Percentiles rank a stretch among this genome's conserved stretches.
Conservation (phyloP, 441 rosid genomes). For the Codiaeum variegatum region DNA sequence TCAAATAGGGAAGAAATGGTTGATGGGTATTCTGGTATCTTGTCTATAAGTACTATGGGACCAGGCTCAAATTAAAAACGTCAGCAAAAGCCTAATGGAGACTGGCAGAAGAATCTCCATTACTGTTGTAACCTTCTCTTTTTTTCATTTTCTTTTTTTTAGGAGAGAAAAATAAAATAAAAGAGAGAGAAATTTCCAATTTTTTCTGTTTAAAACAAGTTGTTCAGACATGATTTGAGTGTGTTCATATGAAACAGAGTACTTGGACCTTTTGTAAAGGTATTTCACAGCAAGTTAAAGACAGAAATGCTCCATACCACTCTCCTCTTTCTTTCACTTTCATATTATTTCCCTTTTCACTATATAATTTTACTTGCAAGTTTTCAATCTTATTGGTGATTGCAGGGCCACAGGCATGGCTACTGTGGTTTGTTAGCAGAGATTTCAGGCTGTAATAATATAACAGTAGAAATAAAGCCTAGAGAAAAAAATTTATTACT, state of each 20-base stretch:
- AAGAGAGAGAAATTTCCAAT: constrained; percentile 28
- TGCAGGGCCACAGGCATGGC: constrained; percentile 45
- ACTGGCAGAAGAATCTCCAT: constrained; percentile 63
- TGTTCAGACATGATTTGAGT: constrained; percentile 41
- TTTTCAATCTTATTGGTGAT: constrained; percentile 37
- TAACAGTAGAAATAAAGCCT: constrained; percentile 39
- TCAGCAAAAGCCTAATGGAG: constrained; percentile 46
- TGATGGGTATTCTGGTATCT: constrained; percentile 41
- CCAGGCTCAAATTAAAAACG: constrained; percentile 43
- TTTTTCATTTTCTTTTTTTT: constrained; percentile 26
- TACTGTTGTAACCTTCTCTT: constrained; percentile 47
- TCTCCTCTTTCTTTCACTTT: constrained; percentile 18
- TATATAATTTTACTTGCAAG: constrained; percentile 21
- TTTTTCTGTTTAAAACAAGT: constrained; percentile 36
- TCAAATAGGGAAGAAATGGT: constrained; percentile 25
- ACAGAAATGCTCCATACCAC: constrained; percentile 66
- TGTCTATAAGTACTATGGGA: constrained; percentile 51
- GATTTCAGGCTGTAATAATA: constrained; percentile 40
- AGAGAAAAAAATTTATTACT: constrained; percentile 29
- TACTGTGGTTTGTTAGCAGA: constrained; percentile 46
- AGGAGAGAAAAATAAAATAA: constrained; percentile 9
- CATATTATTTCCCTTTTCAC: constrained; percentile 23
- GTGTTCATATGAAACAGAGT: constrained; percentile 49
- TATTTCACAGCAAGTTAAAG: constrained; percentile 40
- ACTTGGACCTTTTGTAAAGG: constrained; percentile 51